A percentile compares a stretch with the other conserved stretches of the same genome.
These are phyloP conservation scores for Chrysopogon serrulatus DNA, from an alignment of 176 grass and related monocot genomes.

Conservation along the genomic window DNA sequence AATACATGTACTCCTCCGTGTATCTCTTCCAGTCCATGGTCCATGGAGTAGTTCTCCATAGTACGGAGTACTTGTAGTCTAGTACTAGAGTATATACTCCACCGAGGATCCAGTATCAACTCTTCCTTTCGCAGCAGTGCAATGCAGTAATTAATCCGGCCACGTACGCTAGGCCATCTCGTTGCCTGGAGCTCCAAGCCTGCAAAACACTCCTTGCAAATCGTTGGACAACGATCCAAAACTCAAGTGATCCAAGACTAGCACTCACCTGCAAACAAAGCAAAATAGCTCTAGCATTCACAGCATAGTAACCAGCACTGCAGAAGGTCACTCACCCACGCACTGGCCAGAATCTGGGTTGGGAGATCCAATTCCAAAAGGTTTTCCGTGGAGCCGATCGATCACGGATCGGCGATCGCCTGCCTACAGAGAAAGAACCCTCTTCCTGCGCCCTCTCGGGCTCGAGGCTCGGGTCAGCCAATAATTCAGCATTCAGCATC, in stretches of 20 bases:
- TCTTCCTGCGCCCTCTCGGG: neutral
- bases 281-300: neutral
- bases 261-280: neutral
- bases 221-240: too few species aligned
- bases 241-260: too few species aligned
- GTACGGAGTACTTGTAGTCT: too few species aligned
- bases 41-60: too few species aligned
- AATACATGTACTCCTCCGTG: neutral
- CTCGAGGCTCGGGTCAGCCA: neutral
- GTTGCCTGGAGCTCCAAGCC: too few species aligned
- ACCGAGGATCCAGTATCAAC: neutral
- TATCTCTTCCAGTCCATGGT: neutral
- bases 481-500: conserved; percentile 19
- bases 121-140: neutral
- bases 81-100: too few species aligned
- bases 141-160: too few species aligned
- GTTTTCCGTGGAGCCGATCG: neutral
- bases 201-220: too few species aligned
- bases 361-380: neutral
- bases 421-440: conserved; percentile 15
- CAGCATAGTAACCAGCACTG: neutral
- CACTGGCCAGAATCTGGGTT: neutral
- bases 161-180: too few species aligned
- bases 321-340: neutral
- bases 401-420: neutral